Conservation (phyloP, 2,329 filamentous ascomycete genomes). For the Pseudogymnoascus sp. region DNA sequence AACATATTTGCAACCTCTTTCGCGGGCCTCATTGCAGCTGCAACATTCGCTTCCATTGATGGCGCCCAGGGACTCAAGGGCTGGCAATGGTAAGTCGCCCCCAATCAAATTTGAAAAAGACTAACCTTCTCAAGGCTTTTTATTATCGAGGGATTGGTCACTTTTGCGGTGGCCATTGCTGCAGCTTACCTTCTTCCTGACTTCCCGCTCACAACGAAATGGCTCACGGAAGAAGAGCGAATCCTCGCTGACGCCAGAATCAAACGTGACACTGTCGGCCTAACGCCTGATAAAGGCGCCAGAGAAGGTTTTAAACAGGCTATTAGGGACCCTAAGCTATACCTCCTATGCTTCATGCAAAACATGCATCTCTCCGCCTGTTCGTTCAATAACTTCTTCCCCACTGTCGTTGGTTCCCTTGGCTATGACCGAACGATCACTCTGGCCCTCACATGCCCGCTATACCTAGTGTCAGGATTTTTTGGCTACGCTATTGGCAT, state of each 20-base stretch:
- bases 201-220: slow-evolving; percentile 31
- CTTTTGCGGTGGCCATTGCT: slow-evolving; percentile 27
- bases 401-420: slow-evolving; percentile 37
- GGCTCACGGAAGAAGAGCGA: slow-evolving; percentile 31
- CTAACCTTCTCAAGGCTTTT: slow-evolving; percentile 24
- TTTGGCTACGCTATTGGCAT: slow-evolving; percentile 17
- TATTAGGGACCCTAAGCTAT: slow-evolving; percentile 27
- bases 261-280: slow-evolving; percentile 36
- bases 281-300: slow-evolving; percentile 33
- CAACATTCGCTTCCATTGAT: slow-evolving; percentile 23
- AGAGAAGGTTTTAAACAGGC: slow-evolving; percentile 33
- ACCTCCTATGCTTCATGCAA: slow-evolving; percentile 37
- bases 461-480: slow-evolving; percentile 20
- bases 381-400: slow-evolving; percentile 37
- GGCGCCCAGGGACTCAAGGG: slow-evolving; percentile 31
- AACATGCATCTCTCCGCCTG: slow-evolving; percentile 38
- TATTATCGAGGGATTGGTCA: slow-evolving; percentile 32
- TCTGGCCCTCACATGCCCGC: slow-evolving; percentile 33
- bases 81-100: slow-evolving; percentile 29
- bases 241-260: slow-evolving; percentile 37
- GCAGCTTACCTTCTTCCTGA: slow-evolving; percentile 31
- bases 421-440: slow-evolving; percentile 37
- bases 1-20: slow-evolving; percentile 33
- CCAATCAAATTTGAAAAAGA: not conserved
- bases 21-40: slow-evolving; percentile 33